A percentile compares a stretch with the other conserved stretches of the same genome.
Evolutionary conservation across 345 rosid genomes (phyloP).

Genomic region (Raphanus raphanistrum): DNA sequence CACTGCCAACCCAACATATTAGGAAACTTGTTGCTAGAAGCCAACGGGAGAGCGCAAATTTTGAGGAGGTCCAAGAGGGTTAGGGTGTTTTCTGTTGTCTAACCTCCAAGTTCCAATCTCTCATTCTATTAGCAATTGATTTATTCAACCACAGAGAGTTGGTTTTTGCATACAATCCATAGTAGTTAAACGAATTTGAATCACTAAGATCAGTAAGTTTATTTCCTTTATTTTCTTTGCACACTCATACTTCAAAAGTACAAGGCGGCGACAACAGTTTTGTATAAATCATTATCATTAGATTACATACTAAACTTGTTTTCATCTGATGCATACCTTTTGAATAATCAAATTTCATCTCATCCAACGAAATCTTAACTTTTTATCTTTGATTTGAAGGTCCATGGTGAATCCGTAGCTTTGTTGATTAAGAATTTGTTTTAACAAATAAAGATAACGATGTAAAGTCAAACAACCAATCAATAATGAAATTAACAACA

Average conservation of each 20-base stretch:
- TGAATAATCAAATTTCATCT: background rate
- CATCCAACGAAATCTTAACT: constrained; percentile 22
- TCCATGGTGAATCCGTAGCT: background rate
- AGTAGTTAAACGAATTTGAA: background rate
- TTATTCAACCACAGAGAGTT: background rate
- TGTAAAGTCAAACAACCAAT: constrained; percentile 32
- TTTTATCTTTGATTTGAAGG: constrained; percentile 1
- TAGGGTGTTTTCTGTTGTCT: background rate
- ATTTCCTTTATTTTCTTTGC: background rate
- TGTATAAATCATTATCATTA: background rate
- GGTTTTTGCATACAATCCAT: background rate
- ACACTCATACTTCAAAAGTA: background rate
- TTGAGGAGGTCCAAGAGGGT: background rate
- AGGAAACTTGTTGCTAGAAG: background rate
- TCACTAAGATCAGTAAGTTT: background rate
- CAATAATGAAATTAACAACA: constrained; percentile 24
- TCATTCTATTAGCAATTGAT: background rate
- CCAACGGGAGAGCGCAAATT: background rate
- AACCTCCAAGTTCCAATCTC: background rate
- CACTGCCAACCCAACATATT: background rate
- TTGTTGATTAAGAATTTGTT: constrained; percentile 1
- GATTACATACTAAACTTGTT: background rate
- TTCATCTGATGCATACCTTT: background rate
- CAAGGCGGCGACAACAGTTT: background rate
- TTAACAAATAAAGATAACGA: background rate